These are phyloP conservation scores for Agrocybe praecox DNA, from an alignment of 768 basidiomycete species.

Conservation along the genomic window DNA sequence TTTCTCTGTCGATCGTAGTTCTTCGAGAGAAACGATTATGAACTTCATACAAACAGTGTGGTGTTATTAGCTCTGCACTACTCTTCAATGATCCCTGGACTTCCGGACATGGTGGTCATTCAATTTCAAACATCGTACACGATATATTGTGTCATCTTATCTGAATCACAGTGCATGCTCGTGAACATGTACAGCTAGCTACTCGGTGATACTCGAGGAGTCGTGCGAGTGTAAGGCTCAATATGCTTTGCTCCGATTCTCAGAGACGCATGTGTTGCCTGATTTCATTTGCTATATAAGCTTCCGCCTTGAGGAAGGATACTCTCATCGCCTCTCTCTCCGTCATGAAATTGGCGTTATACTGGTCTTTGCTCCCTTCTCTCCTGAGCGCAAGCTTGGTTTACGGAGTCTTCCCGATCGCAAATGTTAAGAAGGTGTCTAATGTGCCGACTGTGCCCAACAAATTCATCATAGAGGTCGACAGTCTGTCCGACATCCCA, in stretches of 20 bases:
- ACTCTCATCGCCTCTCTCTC: background rate
- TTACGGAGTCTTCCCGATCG: conserved; percentile 34
- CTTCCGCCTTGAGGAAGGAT: conserved; percentile 1
- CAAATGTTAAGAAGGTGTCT: conserved; percentile 37
- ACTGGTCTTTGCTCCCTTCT: conserved; percentile 25
- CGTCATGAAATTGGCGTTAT: conserved; percentile 36
- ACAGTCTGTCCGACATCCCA: conserved; percentile 36
- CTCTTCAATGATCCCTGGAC: background rate
- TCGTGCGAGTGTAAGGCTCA: conserved; percentile 8
- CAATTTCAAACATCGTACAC: background rate
- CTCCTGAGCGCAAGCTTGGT: conserved; percentile 26
- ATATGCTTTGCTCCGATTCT: conserved; percentile 15
- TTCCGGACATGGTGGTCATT: background rate
- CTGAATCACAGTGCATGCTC: background rate
- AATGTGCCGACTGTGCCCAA: conserved; percentile 44
- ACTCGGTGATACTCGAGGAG: conserved; percentile 7
- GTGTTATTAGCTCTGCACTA: too few relatives aligned
- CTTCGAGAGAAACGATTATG: too few relatives aligned
- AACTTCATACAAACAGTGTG: too few relatives aligned
- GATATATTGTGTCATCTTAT: background rate
- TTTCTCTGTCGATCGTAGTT: too few relatives aligned
- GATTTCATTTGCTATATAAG: conserved; percentile 9
- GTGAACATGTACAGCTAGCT: background rate
- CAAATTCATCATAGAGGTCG: conserved; percentile 62
- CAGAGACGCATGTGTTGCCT: conserved; percentile 13